Base-by-base conservation (phyloP, 2,329 filamentous ascomycete genomes). In the Exophiala xenobiotica region DNA sequence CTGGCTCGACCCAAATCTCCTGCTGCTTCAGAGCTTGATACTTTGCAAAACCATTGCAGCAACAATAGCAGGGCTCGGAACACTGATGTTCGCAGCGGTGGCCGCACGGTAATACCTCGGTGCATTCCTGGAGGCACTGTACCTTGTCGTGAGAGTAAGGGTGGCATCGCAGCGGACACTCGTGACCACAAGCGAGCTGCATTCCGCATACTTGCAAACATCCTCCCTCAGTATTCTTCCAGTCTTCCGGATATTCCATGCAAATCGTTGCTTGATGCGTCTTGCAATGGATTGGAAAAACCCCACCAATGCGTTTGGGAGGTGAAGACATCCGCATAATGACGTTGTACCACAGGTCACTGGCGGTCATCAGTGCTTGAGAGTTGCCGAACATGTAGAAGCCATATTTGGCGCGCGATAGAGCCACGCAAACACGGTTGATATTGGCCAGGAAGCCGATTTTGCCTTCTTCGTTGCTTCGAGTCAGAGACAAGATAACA, bases 331-430 rank as follows among this genome's bases (percentile, higher is more conserved):
- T 70, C 20, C 76, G 71, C 2, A 69, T 65, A 2, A 73, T 64
- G 12, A 84, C 71, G 19, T 74, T 65, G 35, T 66, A 70, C 81
- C 81, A 86, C 3, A 80, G 71, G 1, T 64, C 65, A 54, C 74
- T 76, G 0, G 67, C 60, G 11, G 66, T 64, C 1, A 75, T 76
- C 0, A 80, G 60, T 5, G 81, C 80, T 6, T 76, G 61, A 9
- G 79, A 79, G 61, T 95, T 89, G 1, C 90, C 91, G 64, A 96
- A 95, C 31, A 96, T 76, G 67, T 91, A 95, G 53, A 96, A 82
- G 0, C 90, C 90, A 4, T 84, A 77, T 50, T 82, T 84, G 3
- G 91, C 90, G 47, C 91, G 83, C 12, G 82, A 84, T 1, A 85
- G 64, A 9, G 81, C 81, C 29, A 85, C 82, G 53, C 81, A 85